phyloP scores from a whole-genome alignment of 495 filamentous ascomycete species.

The Bryoglossum gracile region DNA sequence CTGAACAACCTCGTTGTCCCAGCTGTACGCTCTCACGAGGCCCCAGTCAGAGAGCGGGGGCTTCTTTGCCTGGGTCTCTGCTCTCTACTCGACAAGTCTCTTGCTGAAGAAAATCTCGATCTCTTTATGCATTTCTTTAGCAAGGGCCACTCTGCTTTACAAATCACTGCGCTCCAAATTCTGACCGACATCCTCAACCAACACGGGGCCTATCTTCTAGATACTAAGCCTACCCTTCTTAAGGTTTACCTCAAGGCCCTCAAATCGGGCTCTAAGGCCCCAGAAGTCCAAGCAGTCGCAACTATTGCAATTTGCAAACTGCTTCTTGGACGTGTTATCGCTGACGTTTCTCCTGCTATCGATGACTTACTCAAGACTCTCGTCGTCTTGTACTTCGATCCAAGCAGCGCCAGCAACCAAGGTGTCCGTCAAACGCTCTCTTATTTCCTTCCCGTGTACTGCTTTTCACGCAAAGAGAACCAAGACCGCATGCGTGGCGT shows the following conservation, averaged over 20 bases:
- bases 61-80: slow-evolving; percentile 84
- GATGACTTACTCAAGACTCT: slow-evolving; percentile 74
- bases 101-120: slow-evolving; percentile 87
- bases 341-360: slow-evolving; percentile 42
- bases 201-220: slow-evolving; percentile 68
- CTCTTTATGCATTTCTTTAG: slow-evolving; percentile 94
- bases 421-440: slow-evolving; percentile 82
- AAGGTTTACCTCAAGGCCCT: slow-evolving; percentile 76
- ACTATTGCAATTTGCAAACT: slow-evolving; percentile 79
- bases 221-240: slow-evolving; percentile 51
- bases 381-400: slow-evolving; percentile 84
- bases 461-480: slow-evolving; percentile 72
- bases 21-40: slow-evolving; percentile 86
- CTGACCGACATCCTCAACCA: slow-evolving; percentile 89
- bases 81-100: slow-evolving; percentile 80
- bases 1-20: slow-evolving; percentile 94
- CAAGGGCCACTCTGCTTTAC: slow-evolving; percentile 83
- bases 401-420: slow-evolving; percentile 73
- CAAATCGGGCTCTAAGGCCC: slow-evolving; percentile 55
- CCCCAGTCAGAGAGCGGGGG: slow-evolving; percentile 84
- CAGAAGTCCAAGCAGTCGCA: slow-evolving; percentile 74
- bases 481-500: slow-evolving; percentile 70
- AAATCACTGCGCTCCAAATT: slow-evolving; percentile 84
- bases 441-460: slow-evolving; percentile 96
- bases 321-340: slow-evolving; percentile 64